phyloP scores from a whole-genome alignment of 192 early-diverging fungal genomes.

The Backusella parvicylindrica region DNA sequence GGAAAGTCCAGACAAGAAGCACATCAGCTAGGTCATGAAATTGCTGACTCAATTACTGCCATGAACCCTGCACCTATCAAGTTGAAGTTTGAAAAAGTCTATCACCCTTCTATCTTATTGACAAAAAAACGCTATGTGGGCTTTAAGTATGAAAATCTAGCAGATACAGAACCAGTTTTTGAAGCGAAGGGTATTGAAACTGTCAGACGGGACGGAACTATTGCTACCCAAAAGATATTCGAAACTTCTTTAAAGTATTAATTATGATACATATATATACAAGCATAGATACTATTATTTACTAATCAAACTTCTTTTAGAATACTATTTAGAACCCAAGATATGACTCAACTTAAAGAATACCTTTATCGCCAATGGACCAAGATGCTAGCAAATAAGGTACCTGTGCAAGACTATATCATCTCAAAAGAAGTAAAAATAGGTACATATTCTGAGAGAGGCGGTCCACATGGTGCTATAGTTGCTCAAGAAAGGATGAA shows the following conservation, averaged over 20 bases:
- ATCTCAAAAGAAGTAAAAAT: slow-evolving; percentile 87
- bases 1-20: slow-evolving; percentile 69
- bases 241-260: slow-evolving; percentile 68
- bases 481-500: slow-evolving; percentile 59
- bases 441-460: slow-evolving; percentile 63
- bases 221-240: slow-evolving; percentile 73
- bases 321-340: slow-evolving; percentile 75
- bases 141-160: slow-evolving; percentile 66
- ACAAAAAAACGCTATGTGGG: slow-evolving; percentile 97
- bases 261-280: not conserved
- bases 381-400: slow-evolving; percentile 64
- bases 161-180: slow-evolving; percentile 69
- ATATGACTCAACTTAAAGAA: slow-evolving; percentile 75
- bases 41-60: slow-evolving; percentile 70
- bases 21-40: slow-evolving; percentile 79
- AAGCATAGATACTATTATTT: not conserved
- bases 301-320: slow-evolving; percentile 24
- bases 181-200: slow-evolving; percentile 98
- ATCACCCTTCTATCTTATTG: slow-evolving; percentile 81
- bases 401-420: slow-evolving; percentile 77
- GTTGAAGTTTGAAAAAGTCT: slow-evolving; percentile 95
- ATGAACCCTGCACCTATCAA: slow-evolving; percentile 80
- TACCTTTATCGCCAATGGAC: slow-evolving; percentile 70
- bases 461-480: slow-evolving; percentile 23
- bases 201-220: slow-evolving; percentile 84